These are phyloP conservation scores for Cardiospermum halicacabum DNA, from an alignment of 345 rosid species.

Conservation along the genomic window DNA sequence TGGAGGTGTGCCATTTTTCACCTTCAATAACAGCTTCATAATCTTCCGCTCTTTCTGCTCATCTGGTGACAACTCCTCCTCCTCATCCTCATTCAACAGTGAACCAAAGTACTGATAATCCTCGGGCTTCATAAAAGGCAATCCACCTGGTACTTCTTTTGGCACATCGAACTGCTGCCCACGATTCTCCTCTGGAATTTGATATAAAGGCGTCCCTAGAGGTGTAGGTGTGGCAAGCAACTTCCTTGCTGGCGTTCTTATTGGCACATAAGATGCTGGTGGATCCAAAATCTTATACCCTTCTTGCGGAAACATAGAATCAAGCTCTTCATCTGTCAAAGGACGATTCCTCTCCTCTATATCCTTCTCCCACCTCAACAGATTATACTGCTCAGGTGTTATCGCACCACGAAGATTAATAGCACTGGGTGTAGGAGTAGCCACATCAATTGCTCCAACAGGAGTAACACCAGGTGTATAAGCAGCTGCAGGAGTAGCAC, in stretches of 20 bases:
- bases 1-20: slow-evolving; percentile 95
- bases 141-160: slow-evolving; percentile 77
- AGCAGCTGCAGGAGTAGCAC: slow-evolving; percentile 77
- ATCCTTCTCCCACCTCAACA: slow-evolving; percentile 98
- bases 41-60: slow-evolving; percentile 98
- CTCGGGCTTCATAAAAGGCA: slow-evolving; percentile 97
- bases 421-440: slow-evolving; percentile 84
- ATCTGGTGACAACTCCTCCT: slow-evolving; percentile 83
- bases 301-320: slow-evolving; percentile 88
- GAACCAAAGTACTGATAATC: slow-evolving; percentile 95
- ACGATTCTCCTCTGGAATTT: slow-evolving; percentile 87
- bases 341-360: slow-evolving; percentile 98
- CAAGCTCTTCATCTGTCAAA: slow-evolving; percentile 93
- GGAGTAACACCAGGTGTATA: slow-evolving; percentile 94
- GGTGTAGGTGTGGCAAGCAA: slow-evolving; percentile 88
- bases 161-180: slow-evolving; percentile 98
- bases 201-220: slow-evolving; percentile 74
- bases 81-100: slow-evolving; percentile 80
- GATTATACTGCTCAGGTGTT: slow-evolving; percentile 87
- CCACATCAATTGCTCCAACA: slow-evolving; percentile 74
- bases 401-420: slow-evolving; percentile 64
- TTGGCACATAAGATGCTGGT: slow-evolving; percentile 92
- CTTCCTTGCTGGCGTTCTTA: slow-evolving; percentile 91
- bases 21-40: slow-evolving; percentile 93
- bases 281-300: slow-evolving; percentile 95